Percentiles rank a stretch among this genome's conserved stretches.
phyloP scores from a whole-genome alignment of 2,329 filamentous ascomycete genomes.

The Diaporthe helianthi region DNA sequence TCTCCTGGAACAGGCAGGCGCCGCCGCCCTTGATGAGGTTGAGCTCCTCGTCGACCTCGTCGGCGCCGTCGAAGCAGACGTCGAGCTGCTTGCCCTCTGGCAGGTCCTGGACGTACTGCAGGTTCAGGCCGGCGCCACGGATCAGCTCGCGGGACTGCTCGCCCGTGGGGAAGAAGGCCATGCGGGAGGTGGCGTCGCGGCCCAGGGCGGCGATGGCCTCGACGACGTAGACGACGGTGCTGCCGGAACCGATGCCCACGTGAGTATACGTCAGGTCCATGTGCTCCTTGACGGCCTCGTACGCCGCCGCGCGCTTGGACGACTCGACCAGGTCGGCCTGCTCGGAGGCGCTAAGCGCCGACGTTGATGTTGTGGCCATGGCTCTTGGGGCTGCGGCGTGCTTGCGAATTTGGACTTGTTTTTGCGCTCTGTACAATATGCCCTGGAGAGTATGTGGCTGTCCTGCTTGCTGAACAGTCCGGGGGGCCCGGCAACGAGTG shows the following conservation, averaged over 20 bases:
- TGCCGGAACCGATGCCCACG: constrained; percentile 82
- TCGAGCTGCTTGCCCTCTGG: constrained; percentile 70
- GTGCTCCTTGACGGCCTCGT: constrained; percentile 75
- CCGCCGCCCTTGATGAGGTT: constrained; percentile 99
- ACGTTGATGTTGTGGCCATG: constrained; percentile 46
- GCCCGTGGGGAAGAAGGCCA: constrained; percentile 91
- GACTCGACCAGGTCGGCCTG: constrained; percentile 63
- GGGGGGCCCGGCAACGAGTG: background rate
- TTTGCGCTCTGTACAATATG: background rate
- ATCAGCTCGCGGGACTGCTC: constrained; percentile 91
- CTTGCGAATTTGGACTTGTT: background rate
- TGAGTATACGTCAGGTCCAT: constrained; percentile 68
- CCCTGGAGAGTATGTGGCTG: background rate
- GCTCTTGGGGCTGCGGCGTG: constrained; percentile 34
- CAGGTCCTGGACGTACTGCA: constrained; percentile 80
- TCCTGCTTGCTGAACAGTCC: background rate
- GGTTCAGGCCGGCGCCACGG: constrained; percentile 75
- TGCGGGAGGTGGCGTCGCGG: constrained; percentile 60
- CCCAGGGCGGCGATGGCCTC: constrained; percentile 76
- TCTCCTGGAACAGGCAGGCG: constrained; percentile 97
- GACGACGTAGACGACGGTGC: constrained; percentile 84
- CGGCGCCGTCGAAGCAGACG: constrained; percentile 93
- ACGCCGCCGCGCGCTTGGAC: constrained; percentile 78
- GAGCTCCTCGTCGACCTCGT: constrained; percentile 92
- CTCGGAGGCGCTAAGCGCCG: constrained; percentile 38